Conservation (phyloP, 2,329 filamentous ascomycete species). For the Furcasterigmium sp. region DNA sequence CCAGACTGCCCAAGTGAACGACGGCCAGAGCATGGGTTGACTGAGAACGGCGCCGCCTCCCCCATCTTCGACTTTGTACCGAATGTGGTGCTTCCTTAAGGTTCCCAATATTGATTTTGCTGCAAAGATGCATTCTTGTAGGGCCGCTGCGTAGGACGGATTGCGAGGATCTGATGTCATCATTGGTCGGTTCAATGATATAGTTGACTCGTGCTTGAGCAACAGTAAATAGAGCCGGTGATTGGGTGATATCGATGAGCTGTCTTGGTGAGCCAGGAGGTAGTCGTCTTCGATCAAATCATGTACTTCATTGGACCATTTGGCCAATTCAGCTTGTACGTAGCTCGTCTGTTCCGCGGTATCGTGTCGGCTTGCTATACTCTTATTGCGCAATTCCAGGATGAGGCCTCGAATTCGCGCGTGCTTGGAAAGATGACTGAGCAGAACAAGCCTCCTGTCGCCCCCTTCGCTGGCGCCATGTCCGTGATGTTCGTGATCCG, state of each 20-base stretch:
- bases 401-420: constrained; percentile 44
- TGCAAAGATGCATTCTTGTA: constrained; percentile 46
- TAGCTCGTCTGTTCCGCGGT: constrained; percentile 34
- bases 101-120: constrained; percentile 40
- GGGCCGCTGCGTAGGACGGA: constrained; percentile 37
- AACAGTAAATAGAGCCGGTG: constrained; percentile 37
- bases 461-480: constrained; percentile 9
- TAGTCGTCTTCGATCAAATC: constrained; percentile 35
- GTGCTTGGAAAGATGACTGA: constrained; percentile 38
- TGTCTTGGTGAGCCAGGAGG: constrained; percentile 11
- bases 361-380: constrained; percentile 36
- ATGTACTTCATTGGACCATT: constrained; percentile 50
- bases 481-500: constrained; percentile 38
- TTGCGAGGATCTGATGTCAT: constrained; percentile 37
- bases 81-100: constrained; percentile 22
- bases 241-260: constrained; percentile 18
- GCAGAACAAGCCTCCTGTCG: constrained; percentile 25
- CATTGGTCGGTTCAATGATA: constrained; percentile 44
- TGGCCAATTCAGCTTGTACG: constrained; percentile 42
- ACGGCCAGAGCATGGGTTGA: constrained; percentile 39
- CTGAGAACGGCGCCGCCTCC: constrained; percentile 7
- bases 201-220: constrained; percentile 42
- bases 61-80: constrained; percentile 7
- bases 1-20: constrained; percentile 48
- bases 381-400: constrained; percentile 47